Percentiles rank a stretch among this genome's conserved stretches.
Conservation (phyloP, 208 protist genomes). For the Jaenimonas drosophilae region DNA sequence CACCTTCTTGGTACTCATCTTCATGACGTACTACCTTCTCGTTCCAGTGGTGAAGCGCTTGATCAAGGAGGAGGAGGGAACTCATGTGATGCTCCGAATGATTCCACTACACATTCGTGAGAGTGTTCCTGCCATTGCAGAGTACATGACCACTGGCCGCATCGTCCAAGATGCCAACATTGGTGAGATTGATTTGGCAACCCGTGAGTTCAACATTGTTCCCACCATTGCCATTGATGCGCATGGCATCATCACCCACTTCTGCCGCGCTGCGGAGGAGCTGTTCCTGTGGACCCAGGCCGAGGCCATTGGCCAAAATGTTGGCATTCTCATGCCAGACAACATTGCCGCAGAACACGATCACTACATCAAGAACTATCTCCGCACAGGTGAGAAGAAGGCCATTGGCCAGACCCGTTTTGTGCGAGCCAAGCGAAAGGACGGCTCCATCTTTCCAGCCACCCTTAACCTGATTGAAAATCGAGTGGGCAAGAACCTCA, state of each 20-base stretch:
- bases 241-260: constrained; percentile 16
- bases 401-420: constrained; percentile 2
- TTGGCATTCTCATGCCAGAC: constrained; percentile 18
- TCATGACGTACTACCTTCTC: constrained; percentile 8
- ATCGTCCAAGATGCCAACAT: constrained; percentile 6
- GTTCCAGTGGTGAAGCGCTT: constrained; percentile 7
- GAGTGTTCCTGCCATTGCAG: constrained; percentile 12
- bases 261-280: constrained; percentile 19
- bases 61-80: constrained; percentile 15
- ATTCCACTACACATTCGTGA: constrained; percentile 14
- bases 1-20: constrained; percentile 1
- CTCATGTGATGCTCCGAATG: constrained; percentile 19
- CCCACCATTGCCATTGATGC: constrained; percentile 15
- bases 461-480: constrained; percentile 5
- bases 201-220: constrained; percentile 5
- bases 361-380: constrained; percentile 11
- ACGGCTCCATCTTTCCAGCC: constrained; percentile 7
- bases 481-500: not conserved
- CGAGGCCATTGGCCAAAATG: constrained; percentile 18
- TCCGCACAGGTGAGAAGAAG: constrained; percentile 16
- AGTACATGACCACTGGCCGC: constrained; percentile 12
- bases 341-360: constrained; percentile 16
- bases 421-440: constrained; percentile 8
- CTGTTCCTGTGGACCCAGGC: constrained; percentile 9
- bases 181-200: constrained; percentile 4